Evolutionary conservation across 768 basidiomycete species (phyloP).

Genomic region (Hemileccinum impolitum): DNA sequence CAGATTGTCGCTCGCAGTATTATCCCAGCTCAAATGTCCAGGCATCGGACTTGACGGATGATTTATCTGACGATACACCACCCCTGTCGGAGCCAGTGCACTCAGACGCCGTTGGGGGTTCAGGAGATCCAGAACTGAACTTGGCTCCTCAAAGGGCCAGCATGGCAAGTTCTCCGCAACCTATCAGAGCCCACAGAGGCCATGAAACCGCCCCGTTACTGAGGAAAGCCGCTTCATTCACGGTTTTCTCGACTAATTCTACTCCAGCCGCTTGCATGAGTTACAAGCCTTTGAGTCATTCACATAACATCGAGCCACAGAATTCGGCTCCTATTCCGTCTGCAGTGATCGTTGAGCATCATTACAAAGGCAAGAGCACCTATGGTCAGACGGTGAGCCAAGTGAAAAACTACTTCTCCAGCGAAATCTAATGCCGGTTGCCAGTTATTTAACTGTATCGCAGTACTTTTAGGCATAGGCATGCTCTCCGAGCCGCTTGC

Average conservation of each 20-base stretch:
- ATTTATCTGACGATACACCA: conserved; percentile 35
- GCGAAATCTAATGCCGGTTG: conserved; percentile 3
- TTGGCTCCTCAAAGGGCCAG: conserved; percentile 22
- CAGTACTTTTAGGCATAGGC: conserved; percentile 83
- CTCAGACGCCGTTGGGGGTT: neutral
- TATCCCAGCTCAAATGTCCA: conserved; percentile 59
- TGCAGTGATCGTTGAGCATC: conserved; percentile 9
- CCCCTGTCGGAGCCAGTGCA: conserved; percentile 3
- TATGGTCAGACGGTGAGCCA: conserved; percentile 66
- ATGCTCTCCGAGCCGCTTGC: conserved; percentile 89
- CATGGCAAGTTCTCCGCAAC: conserved; percentile 1
- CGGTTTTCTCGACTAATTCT: conserved; percentile 13
- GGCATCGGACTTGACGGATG: conserved; percentile 41
- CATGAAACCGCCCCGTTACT: conserved; percentile 40
- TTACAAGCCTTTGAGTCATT: neutral
- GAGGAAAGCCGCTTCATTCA: conserved; percentile 36
- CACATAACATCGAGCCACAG: conserved; percentile 2
- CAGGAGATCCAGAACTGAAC: neutral
- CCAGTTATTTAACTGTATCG: conserved; percentile 86
- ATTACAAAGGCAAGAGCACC: conserved; percentile 57
- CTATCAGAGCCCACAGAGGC: neutral
- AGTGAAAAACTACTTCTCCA: neutral
- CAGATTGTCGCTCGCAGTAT: conserved; percentile 69
- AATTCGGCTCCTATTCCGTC: conserved; percentile 2
- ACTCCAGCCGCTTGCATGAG: neutral